These are phyloP conservation scores for Pholiota microspora DNA, from an alignment of 768 basidiomycete genomes.

Conservation along the genomic window DNA sequence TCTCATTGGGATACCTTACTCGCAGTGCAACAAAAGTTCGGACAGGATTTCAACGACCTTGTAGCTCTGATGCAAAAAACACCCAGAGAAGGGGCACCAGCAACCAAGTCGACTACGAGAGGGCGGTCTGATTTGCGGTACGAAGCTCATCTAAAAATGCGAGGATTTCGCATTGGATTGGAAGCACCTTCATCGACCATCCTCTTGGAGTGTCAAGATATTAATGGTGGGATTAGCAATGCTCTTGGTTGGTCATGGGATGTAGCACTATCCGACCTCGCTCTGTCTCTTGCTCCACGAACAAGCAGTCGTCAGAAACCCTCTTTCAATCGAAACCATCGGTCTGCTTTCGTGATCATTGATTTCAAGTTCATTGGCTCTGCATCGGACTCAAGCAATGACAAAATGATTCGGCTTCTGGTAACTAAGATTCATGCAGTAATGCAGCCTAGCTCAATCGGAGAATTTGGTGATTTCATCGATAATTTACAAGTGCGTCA, in stretches of 20 bases:
- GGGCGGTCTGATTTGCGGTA: slow-evolving; percentile 31
- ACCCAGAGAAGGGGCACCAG: slow-evolving; percentile 28
- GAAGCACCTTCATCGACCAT: slow-evolving; percentile 72
- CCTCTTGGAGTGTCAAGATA: slow-evolving; percentile 72
- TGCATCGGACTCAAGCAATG: slow-evolving; percentile 22
- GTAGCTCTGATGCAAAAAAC: slow-evolving; percentile 65
- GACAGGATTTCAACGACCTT: slow-evolving; percentile 84
- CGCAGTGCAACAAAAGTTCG: slow-evolving; percentile 85
- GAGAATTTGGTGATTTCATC: slow-evolving; percentile 85
- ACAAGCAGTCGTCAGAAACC: slow-evolving; percentile 32
- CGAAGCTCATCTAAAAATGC: slow-evolving; percentile 59
- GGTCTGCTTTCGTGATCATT: slow-evolving; percentile 81
- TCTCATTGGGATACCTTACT: slow-evolving; percentile 83
- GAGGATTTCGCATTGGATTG: slow-evolving; percentile 78
- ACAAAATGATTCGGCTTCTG: slow-evolving; percentile 45
- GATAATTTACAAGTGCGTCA: slow-evolving; percentile 73
- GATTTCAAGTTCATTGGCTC: slow-evolving; percentile 56
- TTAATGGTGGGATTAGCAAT: slow-evolving; percentile 60
- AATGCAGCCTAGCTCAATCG: slow-evolving; percentile 91
- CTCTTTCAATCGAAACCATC: slow-evolving; percentile 55
- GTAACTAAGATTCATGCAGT: slow-evolving; percentile 86
- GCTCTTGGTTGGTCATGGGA: slow-evolving; percentile 57
- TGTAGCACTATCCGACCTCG: slow-evolving; percentile 68
- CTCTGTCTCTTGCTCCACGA: slow-evolving; percentile 78
- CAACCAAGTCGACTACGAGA: slow-evolving; percentile 16